Base-by-base conservation (phyloP, 176 grass and related monocot species). In the Triticum aestivum region DNA sequence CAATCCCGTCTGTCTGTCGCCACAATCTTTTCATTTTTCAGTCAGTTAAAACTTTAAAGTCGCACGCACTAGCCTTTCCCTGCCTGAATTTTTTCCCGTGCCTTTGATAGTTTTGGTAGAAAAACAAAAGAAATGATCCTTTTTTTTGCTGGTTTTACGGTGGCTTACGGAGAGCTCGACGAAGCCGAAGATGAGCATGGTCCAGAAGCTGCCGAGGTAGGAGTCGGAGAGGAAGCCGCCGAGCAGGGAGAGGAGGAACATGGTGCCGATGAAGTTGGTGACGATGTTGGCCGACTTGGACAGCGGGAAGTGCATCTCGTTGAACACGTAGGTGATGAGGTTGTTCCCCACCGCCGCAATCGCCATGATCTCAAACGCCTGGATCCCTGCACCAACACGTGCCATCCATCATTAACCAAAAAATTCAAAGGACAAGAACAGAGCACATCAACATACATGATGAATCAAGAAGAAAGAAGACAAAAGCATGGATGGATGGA, bases 201-300 rank as follows among this genome's bases (percentile, higher is more conserved):
- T 97, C 94, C 94, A 92, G 82, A 94, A 97, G 86, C 94, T 97
- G 51, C 94, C 90, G 13, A 97, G 86, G 79, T 97, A 97, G 34
- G 94, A 97, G 86, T 97, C 94, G 8, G 94, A 94, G 86, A 97
- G 87, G 83, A 97, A 97, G 20, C 94, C 94, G 4, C 94, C 94
- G 11, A 94, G 86, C 66, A 97, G 92, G 18, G 94, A 97, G 65
- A 97, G 83, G 77, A 97, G 85, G 78, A 97, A 97, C 27, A 97
- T 49, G 47, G 94, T 97, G 78, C 94, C 94, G 26, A 97, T 83
- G 88, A 97, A 97, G 80, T 97, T 94, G 21, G 94, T 97, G 32
- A 97, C 94, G 63, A 90, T 80, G 82, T 97, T 97, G 9, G 94
- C 94, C 6, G 94, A 85, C 65, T 83, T 79, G 7, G 92, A 89